Base-by-base conservation (phyloP, 2,329 filamentous ascomycete species). In the Cladorrhinum sp. region DNA sequence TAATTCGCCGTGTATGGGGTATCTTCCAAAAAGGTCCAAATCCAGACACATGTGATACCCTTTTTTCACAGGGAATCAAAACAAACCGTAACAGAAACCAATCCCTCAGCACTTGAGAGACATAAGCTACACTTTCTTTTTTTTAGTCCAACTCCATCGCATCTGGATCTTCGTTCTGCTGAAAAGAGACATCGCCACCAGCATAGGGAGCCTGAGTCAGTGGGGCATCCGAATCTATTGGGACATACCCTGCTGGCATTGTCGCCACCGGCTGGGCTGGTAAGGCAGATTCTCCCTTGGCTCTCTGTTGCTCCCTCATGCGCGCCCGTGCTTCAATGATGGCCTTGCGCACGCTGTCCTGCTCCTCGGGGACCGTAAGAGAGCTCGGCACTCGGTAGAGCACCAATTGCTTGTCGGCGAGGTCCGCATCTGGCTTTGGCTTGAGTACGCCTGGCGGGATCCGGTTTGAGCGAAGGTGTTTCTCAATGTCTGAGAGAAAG, bases 401-500 rank as follows among this genome's bases (percentile, higher is more conserved):
- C 16, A 99, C 89, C 64, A 98, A 73, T 83, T 95, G 79, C 85
- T 84, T 85, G 65, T 81, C 82, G 3, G 81, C 84, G 36, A 80
- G 80, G 3, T 84, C 79, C 56, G 76, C 72, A 71, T 83, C 79
- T 71, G 83, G 79, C 2, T 92, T 51, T 16, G 53, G 75, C 30
- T 95, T 72, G 18, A 88, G 83, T 67, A 96, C 72, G 21, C 87
- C 83, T 66, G 81, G 78, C 5, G 93, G 81, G 50, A 87, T 86
- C 56, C 92, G 91, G 63, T 88, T 88, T 61, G 83, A 81, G 64
- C 82, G 82, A 57, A 98, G 81, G 71, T 91, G 89, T 75, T 90
- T 91, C 72, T 94, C 89, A 58, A 98, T 90, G 72, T 96, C 91
- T 0, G 92, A 87, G 0, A 96, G 82, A 77, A 97, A 92, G 71